Base-by-base conservation (phyloP, 352 stramenopile genomes). In the Globisporangium rhizosaccharum region DNA sequence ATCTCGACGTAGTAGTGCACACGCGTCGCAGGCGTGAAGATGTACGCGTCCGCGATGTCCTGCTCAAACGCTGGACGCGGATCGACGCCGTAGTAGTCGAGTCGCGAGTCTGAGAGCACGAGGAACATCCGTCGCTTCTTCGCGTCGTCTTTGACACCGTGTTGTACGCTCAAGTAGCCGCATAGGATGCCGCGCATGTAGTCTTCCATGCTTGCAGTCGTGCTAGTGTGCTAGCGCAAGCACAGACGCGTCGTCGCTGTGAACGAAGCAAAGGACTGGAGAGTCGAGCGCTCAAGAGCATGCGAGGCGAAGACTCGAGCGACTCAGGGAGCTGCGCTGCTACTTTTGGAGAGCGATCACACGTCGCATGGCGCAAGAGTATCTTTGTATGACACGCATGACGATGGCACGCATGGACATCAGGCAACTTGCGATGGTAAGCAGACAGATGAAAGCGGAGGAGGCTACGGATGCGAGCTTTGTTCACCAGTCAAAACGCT, bases 161-260 rank as follows among this genome's bases (percentile, higher is more conserved):
- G 79, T 56, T 88, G 80, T 12, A 88, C 80, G 15, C 68, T 71
- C 56, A 90, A 59, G 52, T 88, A 86, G 18, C 80, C 80, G 26
- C 80, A 90, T 17, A 90, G 51, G 23, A 88, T 65, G 7, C 80
- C 80, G 45, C 76, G 76, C 44, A 90, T 87, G 65, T 90, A 90
- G 56, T 90, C 77, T 45, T 90, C 80, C 77, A 88, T 87, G 26
- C 8, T 50, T 15, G 20, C 45, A 47, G 28, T 57, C 17, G 42
- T 25, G 48, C 8, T 39, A 14, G 26, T n/a, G 48, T 6, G 23
- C 17, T 33, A 25, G 25, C n/a, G 2, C 3, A 25, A 28, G n/a
- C 20, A 18, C 45, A 6, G 28, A 25, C 45, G 20, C n/a, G 8
- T 23, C 23, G 23, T 23, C 9, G 15, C 26, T 25, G 45, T 28